Percentiles rank a stretch among this genome's conserved stretches.
Conservation (phyloP, 2,329 filamentous ascomycete genomes). For the Pseudogymnoascus sp. region DNA sequence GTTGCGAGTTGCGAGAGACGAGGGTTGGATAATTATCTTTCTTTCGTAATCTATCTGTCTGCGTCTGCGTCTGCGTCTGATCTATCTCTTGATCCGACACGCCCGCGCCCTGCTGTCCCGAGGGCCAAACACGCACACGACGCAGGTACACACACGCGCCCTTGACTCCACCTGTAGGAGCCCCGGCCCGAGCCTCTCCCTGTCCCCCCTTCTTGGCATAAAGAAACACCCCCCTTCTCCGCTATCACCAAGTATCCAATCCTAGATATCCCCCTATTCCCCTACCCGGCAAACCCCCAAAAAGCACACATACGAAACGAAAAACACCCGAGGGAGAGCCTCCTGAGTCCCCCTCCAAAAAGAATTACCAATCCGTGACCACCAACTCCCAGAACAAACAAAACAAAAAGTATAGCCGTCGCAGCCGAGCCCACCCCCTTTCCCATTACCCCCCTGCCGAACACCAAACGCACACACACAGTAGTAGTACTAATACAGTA, state of each 20-base stretch:
- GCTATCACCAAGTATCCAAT: not conserved
- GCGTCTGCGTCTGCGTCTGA: not conserved
- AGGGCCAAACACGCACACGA: not conserved
- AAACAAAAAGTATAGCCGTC: not conserved
- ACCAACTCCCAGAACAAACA: not conserved
- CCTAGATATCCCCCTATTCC: not conserved
- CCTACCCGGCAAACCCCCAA: not conserved
- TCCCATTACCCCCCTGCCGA: not conserved
- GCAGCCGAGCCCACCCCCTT: not conserved
- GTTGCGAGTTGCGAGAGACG: not conserved
- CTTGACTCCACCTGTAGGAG: not conserved
- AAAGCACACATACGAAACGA: not conserved
- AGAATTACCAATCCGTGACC: not conserved
- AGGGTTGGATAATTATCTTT: not conserved
- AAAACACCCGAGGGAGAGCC: not conserved
- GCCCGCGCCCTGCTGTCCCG: not conserved
- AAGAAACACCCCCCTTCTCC: not conserved
- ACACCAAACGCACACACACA: not conserved
- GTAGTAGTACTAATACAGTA: not conserved
- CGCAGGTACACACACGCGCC: not conserved
- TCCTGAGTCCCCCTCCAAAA: not conserved
- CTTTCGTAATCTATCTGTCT: not conserved
- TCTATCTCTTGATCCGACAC: not conserved
- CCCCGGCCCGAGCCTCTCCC: not conserved
- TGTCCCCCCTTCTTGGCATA: not conserved